phyloP scores from a whole-genome alignment of 306 rosid genomes.

The Pyrus bretschneideri region DNA sequence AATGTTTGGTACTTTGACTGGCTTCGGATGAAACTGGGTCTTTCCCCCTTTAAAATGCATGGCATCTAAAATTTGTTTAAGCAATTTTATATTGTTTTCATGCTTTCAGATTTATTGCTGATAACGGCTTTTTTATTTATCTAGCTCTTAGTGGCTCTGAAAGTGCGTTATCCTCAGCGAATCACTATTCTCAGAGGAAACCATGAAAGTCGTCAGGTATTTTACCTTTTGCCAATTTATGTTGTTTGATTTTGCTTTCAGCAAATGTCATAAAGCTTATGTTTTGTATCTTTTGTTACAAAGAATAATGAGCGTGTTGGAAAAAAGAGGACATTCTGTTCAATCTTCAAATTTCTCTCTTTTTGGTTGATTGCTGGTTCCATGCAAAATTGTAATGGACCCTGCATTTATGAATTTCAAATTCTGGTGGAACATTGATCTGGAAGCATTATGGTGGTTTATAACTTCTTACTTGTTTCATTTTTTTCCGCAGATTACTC shows the following conservation, averaged over 20 bases:
- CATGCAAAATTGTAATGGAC: neutral
- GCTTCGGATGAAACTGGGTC: neutral
- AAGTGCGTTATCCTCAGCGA: slow-evolving; percentile 91
- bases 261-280: neutral
- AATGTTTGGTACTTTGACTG: neutral
- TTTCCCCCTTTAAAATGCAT: neutral
- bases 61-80: neutral
- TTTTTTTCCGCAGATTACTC: slow-evolving; percentile 66
- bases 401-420: neutral
- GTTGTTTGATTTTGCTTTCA: slow-evolving; percentile 3
- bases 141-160: slow-evolving; percentile 92
- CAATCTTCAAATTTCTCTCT: neutral
- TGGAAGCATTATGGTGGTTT: neutral
- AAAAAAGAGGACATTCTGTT: neutral
- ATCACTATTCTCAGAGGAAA: slow-evolving; percentile 98
- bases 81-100: neutral
- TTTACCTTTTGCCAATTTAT: slow-evolving; percentile 1
- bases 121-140: slow-evolving; percentile 29
- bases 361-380: neutral
- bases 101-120: neutral
- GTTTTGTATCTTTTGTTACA: neutral
- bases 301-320: neutral
- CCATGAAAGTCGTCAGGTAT: slow-evolving; percentile 99
- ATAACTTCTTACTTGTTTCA: neutral
- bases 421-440: neutral